Evolutionary conservation across 805 yeast species (phyloP).

Genomic region (Hanseniaspora taiwanica): DNA sequence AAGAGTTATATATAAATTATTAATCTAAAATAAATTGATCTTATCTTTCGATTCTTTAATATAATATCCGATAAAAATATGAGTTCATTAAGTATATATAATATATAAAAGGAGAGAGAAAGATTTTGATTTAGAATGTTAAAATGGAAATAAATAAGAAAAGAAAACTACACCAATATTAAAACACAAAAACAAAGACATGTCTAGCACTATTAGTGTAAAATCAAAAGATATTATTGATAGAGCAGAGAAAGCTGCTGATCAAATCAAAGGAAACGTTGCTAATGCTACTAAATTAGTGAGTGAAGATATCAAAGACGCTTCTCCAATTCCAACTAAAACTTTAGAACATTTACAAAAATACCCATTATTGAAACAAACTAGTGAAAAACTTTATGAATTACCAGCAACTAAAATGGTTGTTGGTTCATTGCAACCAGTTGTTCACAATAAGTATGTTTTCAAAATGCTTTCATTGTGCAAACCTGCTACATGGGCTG

Average conservation of each 20-base stretch:
- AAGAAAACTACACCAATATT: too few relatives aligned
- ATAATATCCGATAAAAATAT: too few relatives aligned
- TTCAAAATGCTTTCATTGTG: conserved; percentile 17
- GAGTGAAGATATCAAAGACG: neutral
- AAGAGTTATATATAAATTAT: too few relatives aligned
- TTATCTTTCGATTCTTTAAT: too few relatives aligned
- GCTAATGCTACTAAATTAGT: too few relatives aligned
- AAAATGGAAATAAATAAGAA: too few relatives aligned
- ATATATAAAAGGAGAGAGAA: too few relatives aligned
- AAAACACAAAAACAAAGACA: conserved; percentile 1
- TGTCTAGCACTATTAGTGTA: neutral
- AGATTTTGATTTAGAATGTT: too few relatives aligned
- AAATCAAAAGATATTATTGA: too few relatives aligned
- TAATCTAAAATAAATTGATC: too few relatives aligned
- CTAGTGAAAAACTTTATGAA: conserved; percentile 22
- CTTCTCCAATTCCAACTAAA: conserved; percentile 12
- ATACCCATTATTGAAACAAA: conserved; percentile 36
- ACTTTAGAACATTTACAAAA: conserved; percentile 30
- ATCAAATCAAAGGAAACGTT: neutral
- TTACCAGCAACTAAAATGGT: conserved; percentile 27
- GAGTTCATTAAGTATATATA: too few relatives aligned
- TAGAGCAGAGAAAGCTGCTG: too few relatives aligned
- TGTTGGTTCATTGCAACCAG: conserved; percentile 23
- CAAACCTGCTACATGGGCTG: conserved; percentile 31
- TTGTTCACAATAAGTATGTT: conserved; percentile 19